Conservation (phyloP, 2,329 filamentous ascomycete species). For the Neonectria hederae region DNA sequence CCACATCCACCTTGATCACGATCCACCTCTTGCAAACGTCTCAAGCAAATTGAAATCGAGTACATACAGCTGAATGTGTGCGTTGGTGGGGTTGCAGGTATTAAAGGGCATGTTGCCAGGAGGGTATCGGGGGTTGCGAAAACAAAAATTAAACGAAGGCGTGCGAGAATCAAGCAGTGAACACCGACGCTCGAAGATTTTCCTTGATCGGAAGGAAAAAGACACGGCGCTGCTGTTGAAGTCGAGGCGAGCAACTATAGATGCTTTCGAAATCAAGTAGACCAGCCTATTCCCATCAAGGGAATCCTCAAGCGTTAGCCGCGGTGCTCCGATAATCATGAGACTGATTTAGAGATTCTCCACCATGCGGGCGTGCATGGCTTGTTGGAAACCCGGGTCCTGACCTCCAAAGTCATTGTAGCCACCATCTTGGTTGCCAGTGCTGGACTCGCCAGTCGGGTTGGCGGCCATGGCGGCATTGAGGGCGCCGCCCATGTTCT, state of each 20-base stretch:
- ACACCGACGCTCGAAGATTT: conserved; percentile 19
- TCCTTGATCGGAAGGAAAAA: conserved; percentile 1
- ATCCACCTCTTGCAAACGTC: conserved; percentile 5
- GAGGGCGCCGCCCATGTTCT: conserved; percentile 63
- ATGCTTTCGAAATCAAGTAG: conserved; percentile 47
- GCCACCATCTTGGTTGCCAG: conserved; percentile 54
- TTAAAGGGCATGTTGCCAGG: conserved; percentile 1
- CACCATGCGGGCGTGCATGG: conserved; percentile 82
- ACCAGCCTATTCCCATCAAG: conserved; percentile 46
- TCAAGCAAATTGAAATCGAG: conserved; percentile 1
- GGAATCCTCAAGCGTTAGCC: conserved; percentile 46
- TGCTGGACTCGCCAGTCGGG: conserved; percentile 57
- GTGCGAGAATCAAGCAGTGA: background rate
- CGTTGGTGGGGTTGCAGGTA: conserved; percentile 2
- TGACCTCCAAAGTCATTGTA: conserved; percentile 63
- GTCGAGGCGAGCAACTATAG: conserved; percentile 30
- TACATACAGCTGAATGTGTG: conserved; percentile 1
- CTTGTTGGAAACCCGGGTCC: conserved; percentile 75
- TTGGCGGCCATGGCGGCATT: conserved; percentile 54
- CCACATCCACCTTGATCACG: conserved; percentile 1
- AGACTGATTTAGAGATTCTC: conserved; percentile 77
- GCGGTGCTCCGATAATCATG: conserved; percentile 19
- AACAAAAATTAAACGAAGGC: conserved; percentile 11
- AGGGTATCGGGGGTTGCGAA: conserved; percentile 19
- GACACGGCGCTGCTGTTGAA: conserved; percentile 28